A percentile compares a stretch with the other conserved stretches of the same genome.
These are phyloP conservation scores for Rasamsonia emersonii DNA, from an alignment of 2,329 filamentous ascomycete genomes.

Conservation along the genomic window DNA sequence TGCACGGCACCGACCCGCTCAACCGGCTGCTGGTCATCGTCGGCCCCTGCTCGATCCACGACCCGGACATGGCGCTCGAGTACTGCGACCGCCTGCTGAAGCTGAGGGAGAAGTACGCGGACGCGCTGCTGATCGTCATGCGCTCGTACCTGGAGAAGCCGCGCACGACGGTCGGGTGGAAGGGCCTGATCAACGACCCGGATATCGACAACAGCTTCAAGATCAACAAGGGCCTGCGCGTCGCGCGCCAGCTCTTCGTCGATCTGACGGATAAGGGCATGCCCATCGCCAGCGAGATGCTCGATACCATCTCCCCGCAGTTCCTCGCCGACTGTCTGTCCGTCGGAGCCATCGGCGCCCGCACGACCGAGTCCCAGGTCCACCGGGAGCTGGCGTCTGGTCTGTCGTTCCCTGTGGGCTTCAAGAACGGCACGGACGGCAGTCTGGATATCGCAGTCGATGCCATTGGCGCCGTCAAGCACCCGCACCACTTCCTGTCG, in stretches of 20 bases:
- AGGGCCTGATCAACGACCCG: slow-evolving; percentile 96
- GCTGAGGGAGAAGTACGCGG: slow-evolving; percentile 77
- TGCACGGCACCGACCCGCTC: slow-evolving; percentile 50
- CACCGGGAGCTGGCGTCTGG: slow-evolving; percentile 92
- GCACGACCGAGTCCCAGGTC: slow-evolving; percentile 91
- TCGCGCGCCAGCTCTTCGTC: slow-evolving; percentile 83
- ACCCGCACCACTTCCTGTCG: slow-evolving; percentile 93
- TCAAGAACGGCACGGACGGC: slow-evolving; percentile 99
- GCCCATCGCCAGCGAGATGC: slow-evolving; percentile 94
- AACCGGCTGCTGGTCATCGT: slow-evolving; percentile 67
- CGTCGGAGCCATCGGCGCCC: slow-evolving; percentile 86
- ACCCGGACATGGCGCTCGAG: slow-evolving; percentile 78
- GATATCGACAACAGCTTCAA: slow-evolving; percentile 98
- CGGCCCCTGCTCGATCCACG: slow-evolving; percentile 95
- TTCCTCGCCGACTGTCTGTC: slow-evolving; percentile 89
- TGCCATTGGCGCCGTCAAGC: slow-evolving; percentile 83
- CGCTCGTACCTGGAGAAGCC: slow-evolving; percentile 98
- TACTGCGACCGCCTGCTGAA: slow-evolving; percentile 80
- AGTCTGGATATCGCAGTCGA: slow-evolving; percentile 84
- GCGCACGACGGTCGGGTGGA: slow-evolving; percentile 95
- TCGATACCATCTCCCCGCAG: slow-evolving; percentile 96
- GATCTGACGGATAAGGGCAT: slow-evolving; percentile 87
- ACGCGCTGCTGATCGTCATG: slow-evolving; percentile 93
- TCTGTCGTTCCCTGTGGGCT: slow-evolving; percentile 92
- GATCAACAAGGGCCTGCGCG: slow-evolving; percentile 92